Percentiles rank a stretch among this genome's conserved stretches.
phyloP scores from a whole-genome alignment of 2,329 filamentous ascomycete species.

The Phoma sp. region DNA sequence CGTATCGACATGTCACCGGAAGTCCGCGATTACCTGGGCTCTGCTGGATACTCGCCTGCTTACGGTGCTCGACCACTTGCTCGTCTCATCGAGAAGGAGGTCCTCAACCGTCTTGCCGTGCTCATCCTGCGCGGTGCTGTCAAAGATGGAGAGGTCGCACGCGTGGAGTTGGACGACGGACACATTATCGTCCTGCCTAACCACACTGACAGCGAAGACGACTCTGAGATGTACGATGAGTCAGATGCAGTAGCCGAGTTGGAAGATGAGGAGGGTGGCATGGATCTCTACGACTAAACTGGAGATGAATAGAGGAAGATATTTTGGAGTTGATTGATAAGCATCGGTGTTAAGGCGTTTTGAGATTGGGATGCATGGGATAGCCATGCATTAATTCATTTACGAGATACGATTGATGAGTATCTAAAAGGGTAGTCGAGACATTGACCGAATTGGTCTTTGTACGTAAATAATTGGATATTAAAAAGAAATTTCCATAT shows the following conservation, averaged over 20 bases:
- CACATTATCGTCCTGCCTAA: constrained; percentile 85
- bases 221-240: constrained; percentile 77
- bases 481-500: not conserved
- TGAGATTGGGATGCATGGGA: not conserved
- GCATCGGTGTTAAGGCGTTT: constrained; percentile 22
- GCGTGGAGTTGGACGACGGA: constrained; percentile 79
- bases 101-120: constrained; percentile 91
- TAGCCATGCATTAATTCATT: not conserved
- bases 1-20: constrained; percentile 81
- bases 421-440: not conserved
- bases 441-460: not conserved
- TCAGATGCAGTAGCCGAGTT: constrained; percentile 77
- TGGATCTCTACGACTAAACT: constrained; percentile 72
- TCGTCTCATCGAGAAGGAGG: constrained; percentile 94
- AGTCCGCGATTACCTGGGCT: constrained; percentile 92
- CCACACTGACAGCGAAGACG: constrained; percentile 74
- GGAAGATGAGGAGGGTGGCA: constrained; percentile 59
- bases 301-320: not conserved
- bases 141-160: constrained; percentile 82
- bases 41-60: constrained; percentile 90
- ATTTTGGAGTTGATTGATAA: not conserved
- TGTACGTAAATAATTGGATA: constrained; percentile 2
- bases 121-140: constrained; percentile 87
- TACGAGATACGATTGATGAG: constrained; percentile 10
- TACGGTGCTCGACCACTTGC: constrained; percentile 91